These are phyloP conservation scores for Trichocladium antarcticum DNA, from an alignment of 495 filamentous ascomycete species.

Conservation along the genomic window DNA sequence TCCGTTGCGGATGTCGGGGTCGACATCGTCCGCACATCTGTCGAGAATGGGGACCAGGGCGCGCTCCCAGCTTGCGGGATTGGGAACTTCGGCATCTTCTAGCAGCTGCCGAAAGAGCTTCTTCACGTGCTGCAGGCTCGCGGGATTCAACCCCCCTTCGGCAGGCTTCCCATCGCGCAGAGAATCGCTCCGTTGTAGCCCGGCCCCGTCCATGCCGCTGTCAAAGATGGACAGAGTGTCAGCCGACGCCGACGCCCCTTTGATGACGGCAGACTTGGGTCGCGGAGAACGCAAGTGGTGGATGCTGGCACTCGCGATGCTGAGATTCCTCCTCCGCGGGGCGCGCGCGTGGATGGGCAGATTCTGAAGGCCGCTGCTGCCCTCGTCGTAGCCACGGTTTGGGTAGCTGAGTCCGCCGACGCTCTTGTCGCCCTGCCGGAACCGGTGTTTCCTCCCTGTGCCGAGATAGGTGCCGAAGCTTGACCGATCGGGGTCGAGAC, in stretches of 20 bases:
- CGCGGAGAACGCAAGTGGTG: conserved; percentile 60
- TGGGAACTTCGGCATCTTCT: conserved; percentile 60
- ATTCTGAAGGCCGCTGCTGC: conserved; percentile 14
- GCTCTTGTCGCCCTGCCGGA: conserved; percentile 60
- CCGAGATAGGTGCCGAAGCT: conserved; percentile 45
- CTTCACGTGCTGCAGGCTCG: conserved; percentile 78
- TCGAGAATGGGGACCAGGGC: conserved; percentile 85
- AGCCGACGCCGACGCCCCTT: conserved; percentile 32
- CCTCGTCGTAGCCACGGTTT: conserved; percentile 42
- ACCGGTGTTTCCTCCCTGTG: conserved; percentile 61
- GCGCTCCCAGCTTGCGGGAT: conserved; percentile 71
- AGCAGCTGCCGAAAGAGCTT: conserved; percentile 76
- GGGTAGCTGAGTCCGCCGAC: conserved; percentile 49
- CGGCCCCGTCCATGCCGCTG: conserved; percentile 16
- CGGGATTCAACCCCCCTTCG: conserved; percentile 69
- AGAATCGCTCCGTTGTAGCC: conserved; percentile 68
- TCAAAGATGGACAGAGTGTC: conserved; percentile 35
- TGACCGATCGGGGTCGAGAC: conserved; percentile 38
- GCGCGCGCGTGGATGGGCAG: conserved; percentile 48
- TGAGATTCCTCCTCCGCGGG: conserved; percentile 62
- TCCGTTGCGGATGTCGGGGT: conserved; percentile 75
- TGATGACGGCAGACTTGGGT: conserved; percentile 35
- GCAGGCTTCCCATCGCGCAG: conserved; percentile 67
- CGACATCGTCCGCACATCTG: conserved; percentile 86
- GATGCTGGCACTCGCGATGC: conserved; percentile 55